Base-by-base conservation (phyloP, 2,329 filamentous ascomycete species). In the Zymoseptoria passerinii region DNA sequence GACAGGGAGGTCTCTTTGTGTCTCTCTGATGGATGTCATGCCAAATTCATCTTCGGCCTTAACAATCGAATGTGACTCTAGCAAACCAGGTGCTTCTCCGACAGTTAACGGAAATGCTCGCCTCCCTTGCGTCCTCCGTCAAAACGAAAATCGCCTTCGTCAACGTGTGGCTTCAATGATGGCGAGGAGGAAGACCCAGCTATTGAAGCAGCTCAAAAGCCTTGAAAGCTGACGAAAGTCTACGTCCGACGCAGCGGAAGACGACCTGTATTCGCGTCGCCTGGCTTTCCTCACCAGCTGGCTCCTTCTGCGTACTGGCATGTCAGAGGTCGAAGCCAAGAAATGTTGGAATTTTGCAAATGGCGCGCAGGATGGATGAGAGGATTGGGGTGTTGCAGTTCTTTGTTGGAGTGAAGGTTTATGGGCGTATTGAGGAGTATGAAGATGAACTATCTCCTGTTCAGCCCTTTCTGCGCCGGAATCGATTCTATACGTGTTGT, bases 361-460 rank as follows among this genome's bases (percentile, higher is more conserved):
- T 54, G 35, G 53, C 53, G 20, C 10, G 53, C 10, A 54, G 29
- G 20, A 54, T 48, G 53, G 53, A 54, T 49, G 53, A 54, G 35
- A 27, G 53, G 40, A 48, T 28, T 48, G 10, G 4, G 4, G 7
- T 48, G 28, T 28, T 54, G 35, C 28, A 54, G 27, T 4, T 18
- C 4, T 19, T 54, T 10, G 53, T 54, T 10, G 53, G 53, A 4
- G 10, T 29, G 18, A 54, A 10, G n/a, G 20, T 54, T 13, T 54
- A 48, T 54, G 28, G 4, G 0, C 10, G 28, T n/a, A 54, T 54
- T 48, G 53, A 19, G 35, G 35, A 54, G 19, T 54, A 48, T 54
- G 8, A 40, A 4, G 23, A 23, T 23, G 23, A n/a, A n/a, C n/a
- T n/a, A n/a, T n/a, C n/a, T n/a, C n/a, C n/a, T n/a, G n/a, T n/a